Evolutionary conservation across 768 basidiomycete species (phyloP), one percentile per base, ranked within the genome.

Genomic region (Pleurotus citrinopileatus): DNA sequence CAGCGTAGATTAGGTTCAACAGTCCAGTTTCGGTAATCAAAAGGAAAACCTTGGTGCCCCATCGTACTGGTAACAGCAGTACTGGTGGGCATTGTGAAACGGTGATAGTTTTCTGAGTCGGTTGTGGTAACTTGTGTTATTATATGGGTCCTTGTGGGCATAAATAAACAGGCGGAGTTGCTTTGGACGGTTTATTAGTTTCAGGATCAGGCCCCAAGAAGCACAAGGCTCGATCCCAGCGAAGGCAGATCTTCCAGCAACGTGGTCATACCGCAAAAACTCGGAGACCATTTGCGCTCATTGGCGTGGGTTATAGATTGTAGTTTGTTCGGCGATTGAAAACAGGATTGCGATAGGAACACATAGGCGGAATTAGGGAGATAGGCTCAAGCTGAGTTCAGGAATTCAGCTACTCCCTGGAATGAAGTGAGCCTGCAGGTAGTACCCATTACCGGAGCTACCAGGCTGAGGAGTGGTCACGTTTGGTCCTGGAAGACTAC

Each of bases 131-230:
- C 19, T 25, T 51, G 48, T 51, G 48, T 51, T 51, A 51, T 36
- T 51, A 51, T 51, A 51, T 51, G 34, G 48, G 29, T 51, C 48
- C 48, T 37, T 51, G 48, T 36, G 48, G 29, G 48, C 48, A 37
- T 23, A 36, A 51, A 36, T 36, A 36, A 36, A 37, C 32, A 10
- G 15, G 48, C 48, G 48, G 48, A 51, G 48, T 51, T 51, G 43
- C 19, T 51, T 32, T 38, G 29, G 10, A 23, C 20, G 29, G 19
- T 51, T 51, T 9, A 37, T 26, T 34, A 51, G 12, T 17, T 26
- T 51, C 22, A 37, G 45, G 45, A 47, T 47, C 45, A 47, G n/a
- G 48, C 29, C 48, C 45, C 6, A 26, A 47, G 34, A 37, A 37
- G 48, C 48, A 51, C 47, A 23, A 34, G 48, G 29, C 34, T 32